A percentile compares a stretch with the other conserved stretches of the same genome.
phyloP scores from a whole-genome alignment of 768 basidiomycete species.

The Leccinum uliginosum region DNA sequence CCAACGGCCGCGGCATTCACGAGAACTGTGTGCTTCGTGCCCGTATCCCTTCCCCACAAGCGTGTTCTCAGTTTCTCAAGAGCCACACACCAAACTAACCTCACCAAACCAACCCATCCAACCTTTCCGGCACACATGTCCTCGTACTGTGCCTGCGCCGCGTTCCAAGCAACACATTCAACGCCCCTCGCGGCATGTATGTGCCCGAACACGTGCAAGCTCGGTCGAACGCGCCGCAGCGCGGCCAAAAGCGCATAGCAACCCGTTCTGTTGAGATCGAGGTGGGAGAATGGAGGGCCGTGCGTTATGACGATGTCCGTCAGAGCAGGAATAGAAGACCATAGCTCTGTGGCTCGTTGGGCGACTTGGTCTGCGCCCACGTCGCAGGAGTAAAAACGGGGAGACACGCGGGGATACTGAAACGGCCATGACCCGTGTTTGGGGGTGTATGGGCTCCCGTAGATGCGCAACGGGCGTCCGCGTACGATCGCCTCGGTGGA shows the following conservation, averaged over 20 bases:
- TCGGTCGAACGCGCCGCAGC: constrained; percentile 5
- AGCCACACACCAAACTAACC: neutral
- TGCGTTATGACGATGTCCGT: neutral
- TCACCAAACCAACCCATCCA: neutral
- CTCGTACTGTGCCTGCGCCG: constrained; percentile 4
- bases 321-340: neutral
- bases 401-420: constrained; percentile 8
- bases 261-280: neutral
- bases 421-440: constrained; percentile 7
- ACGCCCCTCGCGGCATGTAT: constrained; percentile 9
- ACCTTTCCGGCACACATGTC: constrained; percentile 1
- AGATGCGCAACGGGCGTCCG: constrained; percentile 3
- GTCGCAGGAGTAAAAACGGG: neutral
- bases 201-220: constrained; percentile 8
- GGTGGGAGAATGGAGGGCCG: neutral
- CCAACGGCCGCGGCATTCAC: constrained; percentile 6
- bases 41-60: neutral
- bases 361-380: neutral
- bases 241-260: constrained; percentile 6
- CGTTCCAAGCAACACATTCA: neutral
- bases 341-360: neutral
- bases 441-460: constrained; percentile 9
- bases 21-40: neutral
- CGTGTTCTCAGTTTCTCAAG: neutral
- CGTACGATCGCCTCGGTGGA: constrained; percentile 2